Conservation (phyloP, 306 rosid species). For the Glycine tomentella region DNA sequence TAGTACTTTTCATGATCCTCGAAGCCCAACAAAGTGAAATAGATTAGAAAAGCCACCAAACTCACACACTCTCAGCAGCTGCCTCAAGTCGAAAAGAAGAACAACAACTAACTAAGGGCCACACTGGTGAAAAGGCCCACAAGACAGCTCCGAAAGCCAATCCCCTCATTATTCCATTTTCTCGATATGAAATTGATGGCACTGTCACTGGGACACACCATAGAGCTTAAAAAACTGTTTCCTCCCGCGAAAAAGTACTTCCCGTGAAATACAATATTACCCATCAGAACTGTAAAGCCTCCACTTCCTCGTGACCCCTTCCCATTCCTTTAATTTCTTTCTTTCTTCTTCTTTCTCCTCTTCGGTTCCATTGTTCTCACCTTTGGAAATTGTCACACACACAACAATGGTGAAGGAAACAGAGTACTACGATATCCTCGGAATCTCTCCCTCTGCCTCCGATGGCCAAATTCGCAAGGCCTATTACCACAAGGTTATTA, state of each 20-base stretch:
- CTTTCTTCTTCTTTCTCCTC: slow-evolving; percentile 8
- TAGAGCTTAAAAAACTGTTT: slow-evolving; percentile 58
- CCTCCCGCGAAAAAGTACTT: slow-evolving; percentile 76
- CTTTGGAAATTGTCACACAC: slow-evolving; percentile 11
- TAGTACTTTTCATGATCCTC: too few species aligned
- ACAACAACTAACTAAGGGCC: too few species aligned
- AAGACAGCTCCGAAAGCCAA: too few species aligned
- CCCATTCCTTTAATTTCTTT: not conserved
- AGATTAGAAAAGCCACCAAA: too few species aligned
- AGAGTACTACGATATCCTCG: slow-evolving; percentile 84
- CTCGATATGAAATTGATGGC: too few species aligned
- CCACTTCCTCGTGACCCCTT: slow-evolving; percentile 34
- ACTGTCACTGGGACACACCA: slow-evolving; percentile 10
- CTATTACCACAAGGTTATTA: slow-evolving; percentile 77
- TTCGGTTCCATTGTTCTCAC: slow-evolving; percentile 2
- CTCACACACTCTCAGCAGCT: too few species aligned
- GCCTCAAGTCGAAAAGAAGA: too few species aligned
- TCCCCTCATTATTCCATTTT: too few species aligned
- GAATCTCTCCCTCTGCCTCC: slow-evolving; percentile 71
- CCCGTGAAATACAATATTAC: slow-evolving; percentile 55
- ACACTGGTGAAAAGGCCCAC: too few species aligned
- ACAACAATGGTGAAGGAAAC: slow-evolving; percentile 75
- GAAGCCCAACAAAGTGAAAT: too few species aligned
- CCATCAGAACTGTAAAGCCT: slow-evolving; percentile 71
- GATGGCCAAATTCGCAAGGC: slow-evolving; percentile 91